These are phyloP conservation scores for Ceratonia siliqua DNA, from an alignment of 306 rosid species.

Conservation along the genomic window DNA sequence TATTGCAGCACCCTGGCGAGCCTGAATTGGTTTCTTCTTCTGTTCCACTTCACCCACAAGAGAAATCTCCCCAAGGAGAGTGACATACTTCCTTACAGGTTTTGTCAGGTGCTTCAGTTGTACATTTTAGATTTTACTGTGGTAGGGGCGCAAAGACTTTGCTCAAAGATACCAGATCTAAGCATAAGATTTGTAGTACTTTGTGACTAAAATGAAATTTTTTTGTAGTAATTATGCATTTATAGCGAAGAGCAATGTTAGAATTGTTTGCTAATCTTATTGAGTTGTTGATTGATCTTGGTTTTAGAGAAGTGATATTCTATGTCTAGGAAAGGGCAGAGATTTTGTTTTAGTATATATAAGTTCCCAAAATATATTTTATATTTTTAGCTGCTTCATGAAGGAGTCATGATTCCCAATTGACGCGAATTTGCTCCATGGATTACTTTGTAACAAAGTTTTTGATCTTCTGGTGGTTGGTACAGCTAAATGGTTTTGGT, in stretches of 20 bases:
- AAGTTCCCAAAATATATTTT: too few species aligned
- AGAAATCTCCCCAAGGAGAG: conserved; percentile 41
- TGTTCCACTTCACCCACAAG: conserved; percentile 20
- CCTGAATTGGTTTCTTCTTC: conserved; percentile 38
- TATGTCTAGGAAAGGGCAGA: background rate
- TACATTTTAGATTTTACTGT: conserved; percentile 19
- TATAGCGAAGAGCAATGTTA: background rate
- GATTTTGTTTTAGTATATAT: too few species aligned
- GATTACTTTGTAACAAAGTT: too few species aligned
- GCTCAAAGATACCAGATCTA: background rate
- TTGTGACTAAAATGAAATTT: background rate
- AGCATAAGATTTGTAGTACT: conserved; percentile 6
- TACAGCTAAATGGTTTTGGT: too few species aligned
- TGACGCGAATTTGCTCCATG: too few species aligned
- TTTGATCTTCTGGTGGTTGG: too few species aligned
- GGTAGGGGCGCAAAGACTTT: background rate
- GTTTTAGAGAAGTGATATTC: background rate
- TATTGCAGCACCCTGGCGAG: conserved; percentile 28
- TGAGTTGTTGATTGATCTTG: background rate
- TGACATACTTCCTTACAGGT: conserved; percentile 26
- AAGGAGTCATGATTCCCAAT: too few species aligned
- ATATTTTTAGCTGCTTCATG: too few species aligned
- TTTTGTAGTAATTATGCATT: background rate
- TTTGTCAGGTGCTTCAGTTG: background rate
- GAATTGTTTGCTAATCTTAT: background rate